Base-by-base conservation (phyloP, 1,284 basidiomycete genomes). In the Cryptococcus maquisensis region DNA sequence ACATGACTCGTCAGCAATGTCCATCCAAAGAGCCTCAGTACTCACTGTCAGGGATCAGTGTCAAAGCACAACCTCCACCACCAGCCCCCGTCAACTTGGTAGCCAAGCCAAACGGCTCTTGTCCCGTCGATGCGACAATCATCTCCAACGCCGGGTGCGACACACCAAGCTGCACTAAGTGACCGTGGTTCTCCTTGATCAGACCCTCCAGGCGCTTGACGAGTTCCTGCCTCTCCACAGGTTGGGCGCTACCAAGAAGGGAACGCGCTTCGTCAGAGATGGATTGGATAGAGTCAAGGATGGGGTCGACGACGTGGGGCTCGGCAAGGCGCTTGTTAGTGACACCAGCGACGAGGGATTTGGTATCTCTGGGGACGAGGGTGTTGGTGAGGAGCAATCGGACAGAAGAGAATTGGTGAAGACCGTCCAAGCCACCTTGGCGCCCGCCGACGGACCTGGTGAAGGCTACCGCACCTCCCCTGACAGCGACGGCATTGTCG, bases 21-120 rank as follows among this genome's bases (percentile, higher is more conserved):
- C 42, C 16, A 4, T 21, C 26, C 24, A 3, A 47, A n/a, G 40
- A 20, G 26, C 15, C 21, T 2, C n/a, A 9, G n/a, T 9, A 62
- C 75, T 65, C 51, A 78, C 91, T 83, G 77, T 97, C 92, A 48
- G 94, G 94, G 49, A 98, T 81, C 35, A 98, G 83, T 5, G 94
- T 98, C 26, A 98, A 92, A 2, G 95, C 88, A 69, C 96, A 98
- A 16, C 96, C 96, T 16, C 96, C 96, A 26, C 96, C 96, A n/a
- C 96, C 96, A 3, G 96, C 95, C 40, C 96, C 96, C 2, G 96
- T 99, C 51, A 99, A 78, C 79, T 99, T 99, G n/a, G 95, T 97
- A 62, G 86, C 85, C 46, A 98, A 79, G 6, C 77, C 78, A 75
- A 86, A 88, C 7, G 85, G 85, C 58, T 78, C 68, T 15, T 79